Percentiles rank a stretch among this genome's conserved stretches.
These are phyloP conservation scores for Meira miltonrushii DNA, from an alignment of 1,284 basidiomycete genomes.

Conservation along the genomic window DNA sequence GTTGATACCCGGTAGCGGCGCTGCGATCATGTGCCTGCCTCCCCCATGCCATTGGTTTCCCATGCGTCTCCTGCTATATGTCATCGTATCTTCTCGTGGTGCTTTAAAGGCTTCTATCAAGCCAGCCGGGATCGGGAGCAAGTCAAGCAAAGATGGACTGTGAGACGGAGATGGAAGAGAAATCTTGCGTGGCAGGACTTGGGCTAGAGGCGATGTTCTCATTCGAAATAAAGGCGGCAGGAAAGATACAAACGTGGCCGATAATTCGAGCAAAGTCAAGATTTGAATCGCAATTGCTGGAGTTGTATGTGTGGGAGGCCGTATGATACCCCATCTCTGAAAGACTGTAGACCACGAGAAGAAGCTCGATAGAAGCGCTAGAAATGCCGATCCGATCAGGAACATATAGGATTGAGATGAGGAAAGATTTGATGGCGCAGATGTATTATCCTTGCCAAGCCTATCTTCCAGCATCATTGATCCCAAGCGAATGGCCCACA, in stretches of 20 bases:
- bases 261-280: background rate
- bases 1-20: background rate
- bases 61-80: background rate
- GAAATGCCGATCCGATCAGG: background rate
- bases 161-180: slow-evolving; percentile 4
- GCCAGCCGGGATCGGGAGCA: slow-evolving; percentile 2
- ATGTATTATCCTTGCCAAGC: slow-evolving; percentile 14
- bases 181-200: background rate
- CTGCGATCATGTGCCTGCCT: background rate
- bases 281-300: too few relatives aligned
- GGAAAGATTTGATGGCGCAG: background rate
- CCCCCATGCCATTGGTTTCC: background rate
- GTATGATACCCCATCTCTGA: background rate
- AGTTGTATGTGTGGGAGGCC: background rate
- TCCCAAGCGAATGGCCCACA: slow-evolving; percentile 24
- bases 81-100: background rate
- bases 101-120: background rate
- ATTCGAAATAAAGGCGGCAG: background rate
- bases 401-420: background rate
- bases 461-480: slow-evolving; percentile 29
- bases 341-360: background rate
- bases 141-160: background rate
- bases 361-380: too few relatives aligned
- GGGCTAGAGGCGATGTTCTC: background rate
- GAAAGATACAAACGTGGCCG: slow-evolving; percentile 3